Base-by-base conservation (phyloP, 441 rosid genomes). In the Melastoma candidum region DNA sequence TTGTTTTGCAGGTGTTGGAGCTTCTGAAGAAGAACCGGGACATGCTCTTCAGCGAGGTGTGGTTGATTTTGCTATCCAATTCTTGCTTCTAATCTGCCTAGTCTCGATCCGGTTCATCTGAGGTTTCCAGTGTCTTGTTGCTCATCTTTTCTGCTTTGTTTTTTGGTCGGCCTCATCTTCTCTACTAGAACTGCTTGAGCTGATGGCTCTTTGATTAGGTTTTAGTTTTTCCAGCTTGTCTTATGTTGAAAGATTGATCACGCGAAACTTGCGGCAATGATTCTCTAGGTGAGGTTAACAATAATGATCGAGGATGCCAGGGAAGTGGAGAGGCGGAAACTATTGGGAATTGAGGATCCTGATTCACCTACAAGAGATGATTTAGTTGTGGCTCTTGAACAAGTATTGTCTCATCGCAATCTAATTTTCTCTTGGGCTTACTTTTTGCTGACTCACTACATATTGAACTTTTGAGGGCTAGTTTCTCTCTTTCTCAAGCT, bases 31-130 rank as follows among this genome's bases (percentile, higher is more conserved):
- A 78, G 61, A 90, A 90, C 57, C 77, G 95, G 52, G 97, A 90
- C 68, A 90, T 90, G 97, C 63, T 90, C 53, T 87, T 84, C 68
- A 78, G 71, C 64, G 95, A 90, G 83, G 97, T 86, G 68, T 49
- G 14, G 44, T 10, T 39, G 46, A 26, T 12, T 51, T 49, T 58
- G 39, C 44, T 3, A 14, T 25, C 2, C 53, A 47, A 46, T 57
- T 14, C 43, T 26, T 4, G 41, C 12, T 54, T 46, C 22, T 17
- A 17, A 17, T 14, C 41, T 12, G 0, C 44, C 11, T 17, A 43
- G 49, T 17, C 13, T 26, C 7, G 8, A 32, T 32, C 5, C 41
- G 2, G 7, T 32, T 32, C 41, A 6, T 32, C 41, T 32, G 7
- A 32, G 41, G 41, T 2, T 32, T 29, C 8, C 8, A 32, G 41